Evolutionary conservation across 2,329 filamentous ascomycete genomes (phyloP), one percentile per base, ranked within the genome.

Genomic region (Diaporthe vexans): DNA sequence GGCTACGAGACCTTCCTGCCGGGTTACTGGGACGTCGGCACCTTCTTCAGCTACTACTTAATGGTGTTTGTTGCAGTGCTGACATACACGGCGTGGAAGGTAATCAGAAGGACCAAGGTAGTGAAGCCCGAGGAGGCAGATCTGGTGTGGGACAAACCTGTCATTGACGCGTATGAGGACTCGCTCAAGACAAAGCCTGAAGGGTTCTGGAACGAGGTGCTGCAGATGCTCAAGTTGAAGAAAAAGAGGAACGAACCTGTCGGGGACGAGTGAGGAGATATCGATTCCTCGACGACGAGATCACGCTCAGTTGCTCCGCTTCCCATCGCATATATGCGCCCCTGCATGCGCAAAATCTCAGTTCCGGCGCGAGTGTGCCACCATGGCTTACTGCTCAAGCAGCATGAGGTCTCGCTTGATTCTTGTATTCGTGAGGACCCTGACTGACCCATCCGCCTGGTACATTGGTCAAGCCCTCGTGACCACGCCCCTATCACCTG

Each of bases 61-160:
- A 90, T 91, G 87, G 83, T 88, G 74, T 81, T 90, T 15, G 79
- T 91, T 43, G 86, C 87, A 0, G 85, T 87, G 7, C 78, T 89
- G 48, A 82, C 90, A 35, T 92, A 88, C 79, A 71, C 87, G 21
- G 85, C 85, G 77, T 94, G 91, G 90, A 94, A 94, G 83, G 19
- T 93, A 0, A n/a, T 90, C 80, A 90, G 91, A 83, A 84, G 84
- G 73, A 93, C 91, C 1, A 86, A 86, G 75, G 83, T 89, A 69
- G 84, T 91, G 17, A 82, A 82, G 4, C 84, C 91, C 0, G 82
- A 87, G 26, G 88, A 79, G 58, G 77, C 78, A 4, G 79, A 80
- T 68, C 74, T 80, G 58, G 51, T 79, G 9, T 79, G 79, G 79
- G 79, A 80, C 71, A 56, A 74, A 13, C 75, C 72, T 13, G 26